Evolutionary conservation across 345 rosid species (phyloP).

Genomic region (Nasturtium officinale): DNA sequence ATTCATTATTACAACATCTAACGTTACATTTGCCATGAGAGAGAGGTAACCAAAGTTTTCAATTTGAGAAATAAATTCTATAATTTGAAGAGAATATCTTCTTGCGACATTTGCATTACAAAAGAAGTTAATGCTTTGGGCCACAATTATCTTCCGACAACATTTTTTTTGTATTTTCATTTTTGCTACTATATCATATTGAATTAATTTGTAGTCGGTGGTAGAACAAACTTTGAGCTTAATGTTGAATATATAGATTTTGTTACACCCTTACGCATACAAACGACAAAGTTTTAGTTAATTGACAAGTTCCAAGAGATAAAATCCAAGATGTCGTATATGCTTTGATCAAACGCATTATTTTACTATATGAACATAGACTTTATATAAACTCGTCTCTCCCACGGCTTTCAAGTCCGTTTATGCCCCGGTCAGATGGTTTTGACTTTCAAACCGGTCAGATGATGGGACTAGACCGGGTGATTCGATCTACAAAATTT

Average conservation of each 20-base stretch:
- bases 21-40: constrained; percentile 34
- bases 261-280: constrained; percentile 2
- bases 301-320: no score
- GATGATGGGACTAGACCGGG: no score
- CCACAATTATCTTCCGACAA: constrained; percentile 17
- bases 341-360: no score
- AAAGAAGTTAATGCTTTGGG: constrained; percentile 40
- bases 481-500: no score
- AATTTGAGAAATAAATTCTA: constrained; percentile 21
- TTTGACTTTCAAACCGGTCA: no score
- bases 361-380: no score
- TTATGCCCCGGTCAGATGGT: no score
- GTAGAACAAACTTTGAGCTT: constrained; percentile 16
- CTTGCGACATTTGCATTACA: background rate
- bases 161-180: background rate
- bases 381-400: no score
- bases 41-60: constrained; percentile 35
- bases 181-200: background rate
- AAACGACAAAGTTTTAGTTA: constrained; percentile 19
- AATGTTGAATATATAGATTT: background rate
- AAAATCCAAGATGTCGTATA: no score
- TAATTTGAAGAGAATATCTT: constrained; percentile 8
- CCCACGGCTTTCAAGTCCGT: no score
- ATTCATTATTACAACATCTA: constrained; percentile 26
- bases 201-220: constrained; percentile 22